phyloP scores from a whole-genome alignment of 129 eudicot genomes.

The Lactuca saligna region DNA sequence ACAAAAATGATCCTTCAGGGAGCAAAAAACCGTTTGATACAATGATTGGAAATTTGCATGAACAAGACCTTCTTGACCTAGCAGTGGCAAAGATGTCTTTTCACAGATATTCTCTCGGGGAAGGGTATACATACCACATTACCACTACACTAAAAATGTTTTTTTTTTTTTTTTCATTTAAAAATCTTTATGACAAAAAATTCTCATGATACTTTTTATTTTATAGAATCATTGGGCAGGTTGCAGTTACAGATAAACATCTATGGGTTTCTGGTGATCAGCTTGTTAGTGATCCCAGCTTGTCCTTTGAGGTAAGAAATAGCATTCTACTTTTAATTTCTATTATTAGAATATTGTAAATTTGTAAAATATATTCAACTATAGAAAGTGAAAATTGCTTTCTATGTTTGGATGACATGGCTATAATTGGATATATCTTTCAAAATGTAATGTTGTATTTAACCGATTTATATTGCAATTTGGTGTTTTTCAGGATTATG shows the following conservation, averaged over 20 bases:
- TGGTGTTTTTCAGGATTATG: constrained; percentile 54
- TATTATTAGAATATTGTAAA: too few relatives aligned
- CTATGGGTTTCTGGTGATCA: constrained; percentile 69
- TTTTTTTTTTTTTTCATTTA: too few relatives aligned
- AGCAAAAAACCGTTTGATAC: constrained; percentile 36
- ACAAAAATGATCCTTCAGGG: constrained; percentile 46
- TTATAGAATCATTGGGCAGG: constrained; percentile 77
- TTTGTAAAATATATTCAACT: too few relatives aligned
- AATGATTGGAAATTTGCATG: constrained; percentile 28
- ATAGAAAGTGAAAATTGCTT: too few relatives aligned
- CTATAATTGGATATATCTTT: too few relatives aligned
- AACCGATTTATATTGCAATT: constrained; percentile 10
- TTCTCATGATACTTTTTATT: neutral
- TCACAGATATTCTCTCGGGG: constrained; percentile 80
- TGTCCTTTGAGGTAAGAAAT: constrained; percentile 59
- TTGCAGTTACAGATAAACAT: constrained; percentile 78
- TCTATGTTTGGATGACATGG: too few relatives aligned
- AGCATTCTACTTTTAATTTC: neutral
- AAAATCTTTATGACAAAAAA: neutral
- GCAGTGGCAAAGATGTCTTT: constrained; percentile 91
- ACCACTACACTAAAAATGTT: neutral
- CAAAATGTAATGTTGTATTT: neutral
- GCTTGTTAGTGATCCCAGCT: constrained; percentile 39
- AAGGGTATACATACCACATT: constrained; percentile 78
- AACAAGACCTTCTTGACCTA: constrained; percentile 68